Evolutionary conservation across 192 early-diverging fungal genomes (phyloP), one percentile per base, ranked within the genome.

Genomic region (Entophlyctis luteolus): DNA sequence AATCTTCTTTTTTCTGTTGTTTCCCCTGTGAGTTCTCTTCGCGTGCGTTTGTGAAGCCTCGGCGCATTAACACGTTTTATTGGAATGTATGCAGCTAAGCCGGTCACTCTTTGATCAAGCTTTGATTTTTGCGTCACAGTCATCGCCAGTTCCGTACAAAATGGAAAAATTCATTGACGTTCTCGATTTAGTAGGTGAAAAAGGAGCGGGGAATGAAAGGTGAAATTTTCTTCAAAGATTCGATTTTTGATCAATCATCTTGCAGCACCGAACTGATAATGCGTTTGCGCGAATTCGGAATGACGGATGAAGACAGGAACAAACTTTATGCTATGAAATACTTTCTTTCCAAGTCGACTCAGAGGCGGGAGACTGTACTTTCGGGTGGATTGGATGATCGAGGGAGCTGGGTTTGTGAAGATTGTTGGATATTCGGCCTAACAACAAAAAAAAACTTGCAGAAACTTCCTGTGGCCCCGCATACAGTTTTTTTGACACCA

Each of bases 221-320:
- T 59, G 14, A 25, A 27, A 33, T 12, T 42, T 42, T n/a, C n/a
- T 42, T 42, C n/a, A 42, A 42, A 42, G 39, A 23, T 59, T 59
- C 57, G 6, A 8, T 38, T 27, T 32, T 59, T 54, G 57, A 48
- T 32, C 22, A 65, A 12, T 42, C 8, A 42, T n/a, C 39, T n/a
- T 42, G 12, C 29, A 68, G 67, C 28, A 70, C 60, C 32, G 75
- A 76, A 49, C 50, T 82, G 33, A 33, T 82, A 29, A 45, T 62
- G 50, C 52, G 79, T 22, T 72, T 92, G 10, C 75, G 85, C 23
- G 77, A 74, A 20, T 74, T 90, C 31, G 90, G 89, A 2, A 89
- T 92, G 87, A 81, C 88, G 1, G 66, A 72, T 20, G 89, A 91
- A 23, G 90, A 92, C 59, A 88, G 87, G 66, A 84, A 86, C 55